Conservation (phyloP, 148 eudicot genomes). For the Chenopodium berlandieri region DNA sequence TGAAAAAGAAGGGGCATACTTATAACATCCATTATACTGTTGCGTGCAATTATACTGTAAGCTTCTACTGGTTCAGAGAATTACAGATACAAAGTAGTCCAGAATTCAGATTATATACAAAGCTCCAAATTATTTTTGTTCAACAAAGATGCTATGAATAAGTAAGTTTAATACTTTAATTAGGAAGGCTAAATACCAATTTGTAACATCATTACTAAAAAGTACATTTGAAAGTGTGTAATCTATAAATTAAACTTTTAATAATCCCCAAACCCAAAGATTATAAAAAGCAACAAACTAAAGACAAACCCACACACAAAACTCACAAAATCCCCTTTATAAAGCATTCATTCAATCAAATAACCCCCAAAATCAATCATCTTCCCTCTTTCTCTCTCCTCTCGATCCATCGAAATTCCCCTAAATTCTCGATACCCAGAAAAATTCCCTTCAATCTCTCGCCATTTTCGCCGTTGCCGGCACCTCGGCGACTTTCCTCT, state of each 20-base stretch:
- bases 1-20: too few relatives aligned
- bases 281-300: not conserved
- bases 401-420: conserved; percentile 2
- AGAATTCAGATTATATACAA: too few relatives aligned
- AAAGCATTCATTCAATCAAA: not conserved
- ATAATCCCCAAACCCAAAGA: not conserved
- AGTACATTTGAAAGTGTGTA: not conserved
- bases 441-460: not conserved
- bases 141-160: too few relatives aligned
- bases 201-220: not conserved
- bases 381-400: not conserved
- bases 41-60: too few relatives aligned
- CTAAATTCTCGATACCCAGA: not conserved
- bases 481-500: not conserved
- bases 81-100: too few relatives aligned
- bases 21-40: too few relatives aligned
- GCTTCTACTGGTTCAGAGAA: too few relatives aligned
- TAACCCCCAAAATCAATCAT: not conserved
- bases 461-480: not conserved
- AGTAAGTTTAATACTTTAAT: too few relatives aligned
- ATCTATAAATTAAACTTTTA: not conserved
- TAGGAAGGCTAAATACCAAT: not conserved
- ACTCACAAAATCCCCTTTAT: conserved; percentile 9
- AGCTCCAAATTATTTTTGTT: too few relatives aligned
- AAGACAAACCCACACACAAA: conserved; percentile 3